phyloP scores from a whole-genome alignment of 441 rosid species.

The Erysimum pusillum region DNA sequence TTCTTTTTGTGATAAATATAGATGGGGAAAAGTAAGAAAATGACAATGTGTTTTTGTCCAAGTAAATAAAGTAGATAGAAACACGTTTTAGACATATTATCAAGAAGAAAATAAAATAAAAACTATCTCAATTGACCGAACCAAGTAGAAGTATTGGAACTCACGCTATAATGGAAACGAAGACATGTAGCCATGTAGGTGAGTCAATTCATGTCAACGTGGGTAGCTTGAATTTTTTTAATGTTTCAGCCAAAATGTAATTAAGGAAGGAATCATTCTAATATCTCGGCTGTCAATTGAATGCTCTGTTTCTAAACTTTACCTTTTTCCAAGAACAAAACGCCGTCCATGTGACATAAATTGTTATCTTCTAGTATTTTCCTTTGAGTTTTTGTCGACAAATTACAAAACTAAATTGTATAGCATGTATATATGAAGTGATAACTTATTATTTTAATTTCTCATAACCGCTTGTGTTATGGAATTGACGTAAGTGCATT shows the following conservation, averaged over 20 bases:
- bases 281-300: neutral
- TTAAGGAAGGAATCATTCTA: neutral
- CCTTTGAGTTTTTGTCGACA: neutral
- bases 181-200: no score
- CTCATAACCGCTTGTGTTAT: no score
- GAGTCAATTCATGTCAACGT: neutral
- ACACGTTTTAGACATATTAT: neutral
- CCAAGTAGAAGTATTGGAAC: no score
- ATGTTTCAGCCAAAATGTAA: neutral
- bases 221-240: neutral
- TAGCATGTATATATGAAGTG: no score
- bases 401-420: no score
- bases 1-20: neutral
- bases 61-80: neutral
- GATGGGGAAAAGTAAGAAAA: neutral
- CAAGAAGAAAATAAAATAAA: neutral
- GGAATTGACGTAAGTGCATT: no score
- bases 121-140: no score
- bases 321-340: neutral
- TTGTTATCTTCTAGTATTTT: neutral
- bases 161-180: no score
- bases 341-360: slow-evolving; percentile 4
- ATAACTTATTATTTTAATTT: no score
- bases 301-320: neutral
- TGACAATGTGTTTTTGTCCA: neutral